These are phyloP conservation scores for Alternaria metachromatica DNA, from an alignment of 2,329 filamentous ascomycete species.

Conservation along the genomic window DNA sequence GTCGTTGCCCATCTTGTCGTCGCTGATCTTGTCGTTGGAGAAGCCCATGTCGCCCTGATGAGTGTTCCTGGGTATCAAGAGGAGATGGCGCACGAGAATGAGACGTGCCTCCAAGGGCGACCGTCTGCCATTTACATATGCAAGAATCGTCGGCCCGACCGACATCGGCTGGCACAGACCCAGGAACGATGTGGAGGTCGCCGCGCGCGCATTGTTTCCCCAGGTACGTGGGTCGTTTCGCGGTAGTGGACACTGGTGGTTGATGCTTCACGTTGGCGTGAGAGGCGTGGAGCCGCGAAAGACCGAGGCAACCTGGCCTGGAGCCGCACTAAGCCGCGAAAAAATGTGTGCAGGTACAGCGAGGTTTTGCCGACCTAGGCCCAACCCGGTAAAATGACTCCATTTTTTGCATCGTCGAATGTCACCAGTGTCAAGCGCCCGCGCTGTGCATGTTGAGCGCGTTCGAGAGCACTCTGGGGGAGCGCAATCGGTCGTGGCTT, in stretches of 20 bases:
- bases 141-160: slow-evolving; percentile 12
- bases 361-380: slow-evolving; percentile 5
- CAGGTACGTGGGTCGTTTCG: slow-evolving; percentile 5
- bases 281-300: slow-evolving; percentile 6
- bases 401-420: slow-evolving; percentile 1
- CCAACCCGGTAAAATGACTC: neutral
- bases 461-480: slow-evolving; percentile 10
- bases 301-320: slow-evolving; percentile 4
- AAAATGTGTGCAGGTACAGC: slow-evolving; percentile 2
- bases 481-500: neutral
- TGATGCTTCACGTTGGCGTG: slow-evolving; percentile 6
- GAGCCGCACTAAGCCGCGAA: slow-evolving; percentile 13
- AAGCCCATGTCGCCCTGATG: slow-evolving; percentile 2
- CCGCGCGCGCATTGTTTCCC: slow-evolving; percentile 11
- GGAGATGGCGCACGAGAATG: slow-evolving; percentile 1
- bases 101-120: neutral
- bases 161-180: slow-evolving; percentile 9
- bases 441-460: neutral
- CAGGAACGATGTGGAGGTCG: slow-evolving; percentile 8
- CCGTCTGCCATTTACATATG: slow-evolving; percentile 7
- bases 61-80: slow-evolving; percentile 3
- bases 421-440: slow-evolving; percentile 6
- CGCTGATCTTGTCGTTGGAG: slow-evolving; percentile 5
- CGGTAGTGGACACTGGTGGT: slow-evolving; percentile 1
- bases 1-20: neutral